phyloP scores from a whole-genome alignment of 2,329 filamentous ascomycete genomes.

The Colletotrichum tropicicola region DNA sequence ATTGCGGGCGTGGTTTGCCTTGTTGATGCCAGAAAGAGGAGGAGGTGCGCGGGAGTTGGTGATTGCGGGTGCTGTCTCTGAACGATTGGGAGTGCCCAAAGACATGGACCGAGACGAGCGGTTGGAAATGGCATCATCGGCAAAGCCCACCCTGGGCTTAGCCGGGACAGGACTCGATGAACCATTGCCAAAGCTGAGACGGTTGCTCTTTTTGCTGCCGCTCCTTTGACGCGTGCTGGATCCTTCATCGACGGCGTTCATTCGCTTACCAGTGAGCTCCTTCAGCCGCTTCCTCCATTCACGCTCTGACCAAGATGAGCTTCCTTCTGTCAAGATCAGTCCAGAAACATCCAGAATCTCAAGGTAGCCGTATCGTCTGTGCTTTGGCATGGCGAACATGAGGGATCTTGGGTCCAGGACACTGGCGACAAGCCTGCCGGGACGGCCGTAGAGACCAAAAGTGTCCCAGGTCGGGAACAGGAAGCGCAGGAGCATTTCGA shows the following conservation, averaged over 20 bases:
- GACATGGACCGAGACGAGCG: constrained; percentile 63
- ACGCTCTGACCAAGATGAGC: constrained; percentile 79
- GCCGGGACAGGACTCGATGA: constrained; percentile 37
- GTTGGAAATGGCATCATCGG: constrained; percentile 59
- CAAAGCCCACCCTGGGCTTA: constrained; percentile 64
- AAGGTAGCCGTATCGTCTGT: constrained; percentile 88
- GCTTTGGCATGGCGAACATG: constrained; percentile 97
- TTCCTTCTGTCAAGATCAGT: constrained; percentile 82
- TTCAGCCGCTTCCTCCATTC: constrained; percentile 93
- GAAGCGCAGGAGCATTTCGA: constrained; percentile 94
- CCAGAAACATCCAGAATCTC: constrained; percentile 86
- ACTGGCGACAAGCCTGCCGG: constrained; percentile 86
- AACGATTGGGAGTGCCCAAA: constrained; percentile 50
- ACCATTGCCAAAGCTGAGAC: constrained; percentile 60
- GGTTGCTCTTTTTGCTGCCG: constrained; percentile 66
- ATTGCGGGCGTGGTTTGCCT: constrained; percentile 53
- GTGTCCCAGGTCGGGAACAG: constrained; percentile 95
- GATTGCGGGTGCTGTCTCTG: constrained; percentile 60
- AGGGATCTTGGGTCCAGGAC: constrained; percentile 86
- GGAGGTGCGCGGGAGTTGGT: constrained; percentile 46
- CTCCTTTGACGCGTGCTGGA: constrained; percentile 52
- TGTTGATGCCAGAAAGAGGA: constrained; percentile 40
- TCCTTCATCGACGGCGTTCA: constrained; percentile 65
- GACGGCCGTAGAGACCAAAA: constrained; percentile 90
- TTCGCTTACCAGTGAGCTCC: constrained; percentile 83